Evolutionary conservation across 2,329 filamentous ascomycete genomes (phyloP).

Genomic region (Paraphoma sp.): DNA sequence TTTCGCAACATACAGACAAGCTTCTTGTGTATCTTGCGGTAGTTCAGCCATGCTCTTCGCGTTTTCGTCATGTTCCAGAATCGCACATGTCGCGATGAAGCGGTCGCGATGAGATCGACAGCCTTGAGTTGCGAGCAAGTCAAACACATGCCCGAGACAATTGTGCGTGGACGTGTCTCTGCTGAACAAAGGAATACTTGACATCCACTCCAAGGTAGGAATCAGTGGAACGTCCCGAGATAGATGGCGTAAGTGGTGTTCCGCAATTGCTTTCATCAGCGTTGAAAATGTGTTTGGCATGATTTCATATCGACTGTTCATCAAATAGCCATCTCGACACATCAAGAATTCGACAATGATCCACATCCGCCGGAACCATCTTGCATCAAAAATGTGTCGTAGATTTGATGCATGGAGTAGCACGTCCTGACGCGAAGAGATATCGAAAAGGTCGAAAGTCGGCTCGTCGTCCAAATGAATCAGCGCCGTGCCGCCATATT

Average conservation of each 20-base stretch:
- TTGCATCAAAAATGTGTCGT: conserved; percentile 8
- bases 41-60: not conserved
- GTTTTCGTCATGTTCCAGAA: not conserved
- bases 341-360: conserved; percentile 8
- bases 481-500: conserved; percentile 3
- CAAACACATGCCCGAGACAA: conserved; percentile 10
- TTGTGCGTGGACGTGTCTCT: conserved; percentile 8
- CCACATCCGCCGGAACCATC: conserved; percentile 11
- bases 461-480: conserved; percentile 7
- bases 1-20: conserved; percentile 11
- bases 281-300: conserved; percentile 5
- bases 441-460: conserved; percentile 1
- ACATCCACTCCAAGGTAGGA: conserved; percentile 3
- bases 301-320: conserved; percentile 10
- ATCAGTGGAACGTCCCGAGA: not conserved
- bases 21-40: conserved; percentile 8
- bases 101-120: conserved; percentile 11
- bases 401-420: not conserved
- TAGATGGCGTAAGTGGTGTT: not conserved
- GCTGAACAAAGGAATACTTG: conserved; percentile 5
- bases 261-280: conserved; percentile 4
- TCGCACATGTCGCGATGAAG: conserved; percentile 6
- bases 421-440: not conserved
- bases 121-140: conserved; percentile 9
- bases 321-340: conserved; percentile 4